Base-by-base conservation (phyloP, 148 eudicot genomes). In the Vaccinium vitisidaea region DNA sequence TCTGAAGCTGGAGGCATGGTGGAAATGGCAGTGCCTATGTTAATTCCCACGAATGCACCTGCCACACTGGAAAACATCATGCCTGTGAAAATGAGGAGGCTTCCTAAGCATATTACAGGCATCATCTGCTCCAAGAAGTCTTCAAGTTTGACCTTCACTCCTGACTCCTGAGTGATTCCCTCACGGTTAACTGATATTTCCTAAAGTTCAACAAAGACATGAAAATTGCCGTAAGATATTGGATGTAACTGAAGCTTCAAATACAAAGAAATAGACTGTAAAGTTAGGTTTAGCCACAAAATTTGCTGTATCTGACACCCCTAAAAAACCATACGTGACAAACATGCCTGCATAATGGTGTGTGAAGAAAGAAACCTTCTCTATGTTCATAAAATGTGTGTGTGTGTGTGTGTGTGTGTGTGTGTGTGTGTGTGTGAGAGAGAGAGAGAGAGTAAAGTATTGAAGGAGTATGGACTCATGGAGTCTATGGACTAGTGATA, bases 11-110 rank as follows among this genome's bases (percentile, higher is more conserved):
- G 73, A 63, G 90, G 83, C 12, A 91, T 71, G 59, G 88, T 89
- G 83, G 91, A 90, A 19, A 88, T 85, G 85, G 89, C 93, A 39
- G 93, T 92, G 39, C 94, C 96, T 82, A 93, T 90, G 87, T 93
- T 93, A 6, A 88, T 58, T 54, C 90, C 90, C 77, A 88, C 80
- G 13, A 80, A 85, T 8, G 86, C 98, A 80, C 93, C 97, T 89
- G 81, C 85, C 52, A 83, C 55, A 32, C 39, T 46, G 39, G 87
- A 88, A 80, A 88, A 50, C 23, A 83, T 84, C 23, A 83, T 84
- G 78, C 77, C 80, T 21, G 78, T 13, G 56, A 89, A 52, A 50
- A 90, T 84, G 71, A 90, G 85, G 30, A 87, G n/a, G 32, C 32
- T 83, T 55, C 77, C 83, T 48, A 89, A 79, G 84, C 85, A 84